Conservation (phyloP, 2,329 filamentous ascomycete species). For the Colletotrichum cuscutae region DNA sequence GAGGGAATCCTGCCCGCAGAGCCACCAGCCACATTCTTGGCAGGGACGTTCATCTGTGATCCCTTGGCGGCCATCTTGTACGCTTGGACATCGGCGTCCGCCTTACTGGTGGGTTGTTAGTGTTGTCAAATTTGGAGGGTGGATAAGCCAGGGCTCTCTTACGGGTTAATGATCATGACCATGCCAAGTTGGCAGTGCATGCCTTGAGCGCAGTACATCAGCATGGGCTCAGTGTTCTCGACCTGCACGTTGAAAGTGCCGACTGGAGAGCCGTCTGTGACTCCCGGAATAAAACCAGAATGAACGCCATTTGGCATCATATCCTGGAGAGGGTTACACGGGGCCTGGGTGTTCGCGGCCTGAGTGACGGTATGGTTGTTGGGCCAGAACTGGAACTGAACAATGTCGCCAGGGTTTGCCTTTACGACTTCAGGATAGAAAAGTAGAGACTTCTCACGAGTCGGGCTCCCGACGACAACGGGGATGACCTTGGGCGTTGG, state of each 20-base stretch:
- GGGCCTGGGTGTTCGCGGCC: conserved; percentile 49
- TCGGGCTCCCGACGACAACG: conserved; percentile 68
- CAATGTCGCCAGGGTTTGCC: conserved; percentile 49
- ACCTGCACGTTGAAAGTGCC: conserved; percentile 60
- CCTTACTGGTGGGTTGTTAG: conserved; percentile 15
- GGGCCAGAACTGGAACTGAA: conserved; percentile 55
- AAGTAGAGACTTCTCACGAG: conserved; percentile 57
- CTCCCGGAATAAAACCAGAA: conserved; percentile 53
- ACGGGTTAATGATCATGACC: conserved; percentile 62
- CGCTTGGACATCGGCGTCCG: conserved; percentile 20
- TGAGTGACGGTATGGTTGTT: conserved; percentile 58
- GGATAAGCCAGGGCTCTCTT: conserved; percentile 21
- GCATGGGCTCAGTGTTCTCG: conserved; percentile 55
- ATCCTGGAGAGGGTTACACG: conserved; percentile 54
- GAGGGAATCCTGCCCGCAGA: conserved; percentile 13
- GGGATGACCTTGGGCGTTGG: conserved; percentile 32
- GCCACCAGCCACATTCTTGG: conserved; percentile 26
- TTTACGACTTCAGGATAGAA: conserved; percentile 50
- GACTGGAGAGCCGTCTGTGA: conserved; percentile 46
- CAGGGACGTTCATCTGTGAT: conserved; percentile 21
- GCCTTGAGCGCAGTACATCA: conserved; percentile 60
- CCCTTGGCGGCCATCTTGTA: conserved; percentile 16
- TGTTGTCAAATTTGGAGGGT: background rate
- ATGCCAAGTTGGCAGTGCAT: conserved; percentile 62
- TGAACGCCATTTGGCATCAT: conserved; percentile 46